Evolutionary conservation across 805 yeast species (phyloP), one percentile per base, ranked within the genome.

Genomic region (Saccharomycopsis amapae): DNA sequence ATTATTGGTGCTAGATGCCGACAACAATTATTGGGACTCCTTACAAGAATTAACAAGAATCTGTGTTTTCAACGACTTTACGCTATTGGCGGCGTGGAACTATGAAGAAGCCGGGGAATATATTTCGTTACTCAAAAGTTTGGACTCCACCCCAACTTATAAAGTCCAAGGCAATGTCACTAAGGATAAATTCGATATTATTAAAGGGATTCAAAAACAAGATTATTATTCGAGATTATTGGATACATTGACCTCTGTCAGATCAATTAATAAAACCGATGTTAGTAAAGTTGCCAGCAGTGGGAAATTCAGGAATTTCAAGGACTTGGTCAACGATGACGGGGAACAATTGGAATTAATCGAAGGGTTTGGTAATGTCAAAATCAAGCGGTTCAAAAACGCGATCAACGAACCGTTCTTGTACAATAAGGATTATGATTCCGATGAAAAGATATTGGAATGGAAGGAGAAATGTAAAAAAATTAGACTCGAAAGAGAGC

Each of bases 231-330:
- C 74, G 24, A 57, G 68, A 25, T 60, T 75, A 3, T 63, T 71
- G 4, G 72, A 72, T 3, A 58, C 69, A 2, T 58, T 76, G 47
- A 74, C 80, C 1, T 58, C 67, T 1, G 63, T 76, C 3, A 64
- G 65, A 35, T 64, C 72, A 10, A 64, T 76, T 20, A 76, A 75
- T 55, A 76, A 75, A 54, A 75, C 80, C 0, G 79, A 76, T 52
- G 73, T 76, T 15, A 64, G 69, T 19, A 73, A 72, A 46, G 58
- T 75, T 23, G 74, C 78, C 5, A 73, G 72, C 49, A 73, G 67
- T 51, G 71, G 71, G 36, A 64, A 67, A 6, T 62, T 75, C 38
- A 62, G 62, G 39, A 62, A 67, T 25, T 49, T 51, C 28, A 37
- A 41, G 26, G 50, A 42, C 7, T 37, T 51, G 25, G 40, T 51